Conservation (phyloP, 106 monocot species). For the Alisma plantagoaquatica region DNA sequence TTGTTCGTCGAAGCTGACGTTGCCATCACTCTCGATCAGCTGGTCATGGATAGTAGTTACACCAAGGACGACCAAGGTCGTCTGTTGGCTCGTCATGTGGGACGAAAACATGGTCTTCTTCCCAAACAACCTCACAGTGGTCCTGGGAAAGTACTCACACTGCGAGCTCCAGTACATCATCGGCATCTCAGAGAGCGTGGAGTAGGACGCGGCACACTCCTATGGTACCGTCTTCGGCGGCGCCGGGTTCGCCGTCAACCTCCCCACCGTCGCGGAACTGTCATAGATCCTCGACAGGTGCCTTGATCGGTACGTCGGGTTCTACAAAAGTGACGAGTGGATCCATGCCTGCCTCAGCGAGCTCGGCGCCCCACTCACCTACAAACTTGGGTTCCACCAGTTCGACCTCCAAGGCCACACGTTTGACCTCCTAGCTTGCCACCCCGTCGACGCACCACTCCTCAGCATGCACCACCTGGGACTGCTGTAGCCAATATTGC, state of each 20-base stretch:
- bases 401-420: slow-evolving; percentile 16
- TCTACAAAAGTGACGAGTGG: slow-evolving; percentile 62
- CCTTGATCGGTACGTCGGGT: slow-evolving; percentile 34
- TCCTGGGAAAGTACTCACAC: slow-evolving; percentile 63
- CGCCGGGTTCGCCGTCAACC: too few species aligned
- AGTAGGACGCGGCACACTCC: slow-evolving; percentile 65
- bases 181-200: slow-evolving; percentile 73
- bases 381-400: slow-evolving; percentile 74
- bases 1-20: too few species aligned
- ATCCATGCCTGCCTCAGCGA: slow-evolving; percentile 55
- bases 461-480: too few species aligned
- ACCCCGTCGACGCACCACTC: too few species aligned
- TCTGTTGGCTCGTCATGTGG: too few species aligned
- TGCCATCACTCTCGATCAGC: too few species aligned
- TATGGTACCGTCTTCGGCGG: slow-evolving; percentile 78
- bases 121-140: slow-evolving; percentile 45
- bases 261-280: slow-evolving; percentile 57
- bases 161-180: slow-evolving; percentile 59
- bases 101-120: slow-evolving; percentile 87
- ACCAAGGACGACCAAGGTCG: too few species aligned
- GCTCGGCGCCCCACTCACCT: slow-evolving; percentile 58
- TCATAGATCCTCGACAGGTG: slow-evolving; percentile 37
- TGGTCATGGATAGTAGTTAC: too few species aligned
- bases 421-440: too few species aligned
- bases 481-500: too few species aligned